Conservation (phyloP, 495 filamentous ascomycete genomes). For the Aspergillus cavernicola region DNA sequence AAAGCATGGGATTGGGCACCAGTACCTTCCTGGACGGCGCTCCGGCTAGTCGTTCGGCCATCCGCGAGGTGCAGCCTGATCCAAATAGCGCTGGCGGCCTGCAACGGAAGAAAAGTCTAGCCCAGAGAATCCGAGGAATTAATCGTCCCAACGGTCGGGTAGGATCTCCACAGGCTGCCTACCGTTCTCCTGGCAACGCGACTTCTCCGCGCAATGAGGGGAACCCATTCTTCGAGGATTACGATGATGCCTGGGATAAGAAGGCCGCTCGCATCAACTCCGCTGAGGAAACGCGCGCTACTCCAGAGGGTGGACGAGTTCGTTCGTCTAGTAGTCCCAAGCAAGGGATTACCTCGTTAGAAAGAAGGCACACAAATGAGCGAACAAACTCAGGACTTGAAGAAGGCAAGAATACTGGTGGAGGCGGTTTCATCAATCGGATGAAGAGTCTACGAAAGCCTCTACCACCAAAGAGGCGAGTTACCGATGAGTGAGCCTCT, state of each 20-base stretch:
- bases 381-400: constrained; percentile 39
- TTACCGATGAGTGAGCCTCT: constrained; percentile 29
- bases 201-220: constrained; percentile 46
- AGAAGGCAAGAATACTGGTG: constrained; percentile 42
- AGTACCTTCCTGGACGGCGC: constrained; percentile 96
- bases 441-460: constrained; percentile 80
- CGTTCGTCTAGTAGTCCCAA: constrained; percentile 63
- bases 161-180: constrained; percentile 52
- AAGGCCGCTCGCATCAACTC: constrained; percentile 59
- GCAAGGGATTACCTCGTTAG: constrained; percentile 44
- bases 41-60: constrained; percentile 78
- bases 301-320: constrained; percentile 32
- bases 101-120: constrained; percentile 87
- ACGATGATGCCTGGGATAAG: constrained; percentile 66
- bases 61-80: constrained; percentile 39
- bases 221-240: constrained; percentile 89
- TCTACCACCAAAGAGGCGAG: constrained; percentile 42
- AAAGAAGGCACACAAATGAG: constrained; percentile 70
- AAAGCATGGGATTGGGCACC: constrained; percentile 82
- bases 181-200: constrained; percentile 24
- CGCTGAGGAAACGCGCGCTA: constrained; percentile 40
- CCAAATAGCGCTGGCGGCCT: constrained; percentile 53
- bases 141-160: constrained; percentile 50
- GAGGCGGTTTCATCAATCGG: constrained; percentile 71
- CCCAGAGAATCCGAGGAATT: constrained; percentile 74